Base-by-base conservation (phyloP, 108 stramenopile species). In the Chaetoceros muelleri region DNA sequence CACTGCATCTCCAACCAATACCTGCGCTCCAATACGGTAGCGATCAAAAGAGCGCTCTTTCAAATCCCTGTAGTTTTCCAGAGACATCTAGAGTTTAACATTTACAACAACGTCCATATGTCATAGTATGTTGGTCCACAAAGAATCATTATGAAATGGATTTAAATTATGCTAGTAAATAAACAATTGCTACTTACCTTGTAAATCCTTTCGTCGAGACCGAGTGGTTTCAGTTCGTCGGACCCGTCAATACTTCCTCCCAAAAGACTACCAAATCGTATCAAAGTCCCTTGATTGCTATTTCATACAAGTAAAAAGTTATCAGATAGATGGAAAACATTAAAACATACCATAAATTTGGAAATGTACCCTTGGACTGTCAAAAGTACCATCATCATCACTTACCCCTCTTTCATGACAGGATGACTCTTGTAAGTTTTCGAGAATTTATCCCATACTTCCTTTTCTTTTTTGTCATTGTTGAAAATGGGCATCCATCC, bases 31-130 rank as follows among this genome's bases (percentile, higher is more conserved):
- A 13, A 72, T 27, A 2, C 64, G 45, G 60, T 66, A 62, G 16
- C 71, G 57, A 62, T 72, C 71, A 61, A 72, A 72, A 0, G 53
- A 53, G 28, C 71, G 57, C 53, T 72, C 71, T 57, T 64, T 45
- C 71, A 72, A 53, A 62, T 72, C 71, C n/a, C 71, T 64, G 46
- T 66, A 72, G 57, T 72, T 64, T 51, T 72, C 71, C 28, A 72
- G 48, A 5, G 54, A 48, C 70, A 71, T 71, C 65, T 66, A 1
- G n/a, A 29, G 18, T 16, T 5, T 20, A 44, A 53, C 2, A 40
- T 0, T 25, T 25, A 0, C 27, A 13, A 13, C 13, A 44, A 44
- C 17, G 17, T 44, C 17, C 17, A 17, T 17, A 17, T 44, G 13
- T 44, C 44, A 17, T 13, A n/a, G n/a, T n/a, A n/a, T n/a, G n/a